A percentile compares a stretch with the other conserved stretches of the same genome.
phyloP scores from a whole-genome alignment of 331 rosid genomes.

The Pyrus hybrid region DNA sequence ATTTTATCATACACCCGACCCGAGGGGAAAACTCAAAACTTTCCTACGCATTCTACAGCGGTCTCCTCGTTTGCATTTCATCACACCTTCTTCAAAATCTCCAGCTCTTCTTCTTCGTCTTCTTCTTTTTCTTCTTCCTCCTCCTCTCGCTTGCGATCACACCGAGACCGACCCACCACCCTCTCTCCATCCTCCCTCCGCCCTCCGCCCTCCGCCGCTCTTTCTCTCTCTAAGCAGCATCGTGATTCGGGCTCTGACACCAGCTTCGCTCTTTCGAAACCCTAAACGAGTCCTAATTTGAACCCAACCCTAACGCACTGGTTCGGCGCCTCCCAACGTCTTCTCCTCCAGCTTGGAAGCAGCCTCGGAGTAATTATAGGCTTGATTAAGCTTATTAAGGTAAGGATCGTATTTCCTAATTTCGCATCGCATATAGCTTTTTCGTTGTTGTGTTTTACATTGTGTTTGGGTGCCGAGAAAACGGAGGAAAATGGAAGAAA shows the following conservation, averaged over 20 bases:
- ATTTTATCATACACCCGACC: neutral
- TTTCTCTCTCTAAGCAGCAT: neutral
- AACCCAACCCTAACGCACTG: constrained; percentile 21
- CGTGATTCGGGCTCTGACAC: constrained; percentile 4
- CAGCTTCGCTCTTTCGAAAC: neutral
- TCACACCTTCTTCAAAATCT: neutral
- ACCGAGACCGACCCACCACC: neutral
- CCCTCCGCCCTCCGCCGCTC: neutral
- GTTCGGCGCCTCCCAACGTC: neutral
- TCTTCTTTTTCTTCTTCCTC: neutral
- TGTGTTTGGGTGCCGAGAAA: neutral
- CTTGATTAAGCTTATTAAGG: constrained; percentile 15
- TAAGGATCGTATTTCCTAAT: constrained; percentile 8
- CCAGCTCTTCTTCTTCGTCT: neutral
- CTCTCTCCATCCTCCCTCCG: neutral
- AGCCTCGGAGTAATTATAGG: constrained; percentile 9
- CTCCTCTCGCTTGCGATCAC: neutral
- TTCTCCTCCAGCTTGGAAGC: too few relatives aligned
- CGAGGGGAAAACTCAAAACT: neutral
- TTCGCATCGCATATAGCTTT: neutral
- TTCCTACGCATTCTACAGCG: neutral
- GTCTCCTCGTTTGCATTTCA: neutral
- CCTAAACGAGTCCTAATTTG: neutral
- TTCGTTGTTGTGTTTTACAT: neutral
- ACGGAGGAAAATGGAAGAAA: neutral